Conservation (phyloP, 441 rosid genomes). For the Kokia cookei region DNA sequence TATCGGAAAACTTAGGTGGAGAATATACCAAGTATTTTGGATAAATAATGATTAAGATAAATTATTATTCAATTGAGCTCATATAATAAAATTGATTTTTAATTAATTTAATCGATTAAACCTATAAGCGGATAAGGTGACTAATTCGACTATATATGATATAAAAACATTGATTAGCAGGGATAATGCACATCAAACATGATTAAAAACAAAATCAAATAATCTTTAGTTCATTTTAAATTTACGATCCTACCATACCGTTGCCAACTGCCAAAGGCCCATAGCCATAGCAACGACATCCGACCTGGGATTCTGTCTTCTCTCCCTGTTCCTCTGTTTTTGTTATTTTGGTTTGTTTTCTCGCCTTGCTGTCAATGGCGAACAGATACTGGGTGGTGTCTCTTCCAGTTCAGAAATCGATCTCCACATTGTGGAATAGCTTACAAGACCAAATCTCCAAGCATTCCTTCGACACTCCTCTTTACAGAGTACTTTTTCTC, state of each 20-base stretch:
- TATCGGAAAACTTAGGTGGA: too few species aligned
- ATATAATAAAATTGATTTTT: too few species aligned
- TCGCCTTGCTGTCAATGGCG: constrained; percentile 40
- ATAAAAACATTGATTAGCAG: too few species aligned
- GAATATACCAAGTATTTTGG: too few species aligned
- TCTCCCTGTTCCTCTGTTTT: neutral
- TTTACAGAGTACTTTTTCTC: constrained; percentile 63
- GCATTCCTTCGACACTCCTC: constrained; percentile 91
- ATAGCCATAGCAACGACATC: neutral
- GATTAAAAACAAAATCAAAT: too few species aligned
- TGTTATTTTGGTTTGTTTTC: neutral
- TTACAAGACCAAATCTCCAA: constrained; percentile 88
- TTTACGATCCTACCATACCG: neutral
- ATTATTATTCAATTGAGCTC: too few species aligned
- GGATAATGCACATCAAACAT: too few species aligned
- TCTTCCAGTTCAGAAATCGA: constrained; percentile 75
- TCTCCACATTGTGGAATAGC: constrained; percentile 62
- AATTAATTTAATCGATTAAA: too few species aligned
- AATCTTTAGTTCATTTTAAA: neutral
- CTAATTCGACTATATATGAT: too few species aligned
- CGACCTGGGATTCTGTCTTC: neutral
- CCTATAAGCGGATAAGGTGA: accelerated
- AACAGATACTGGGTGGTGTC: constrained; percentile 89
- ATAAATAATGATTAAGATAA: too few species aligned
- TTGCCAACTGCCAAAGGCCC: neutral